Base-by-base conservation (phyloP, 495 filamentous ascomycete genomes). In the Aspergillus baeticus region DNA sequence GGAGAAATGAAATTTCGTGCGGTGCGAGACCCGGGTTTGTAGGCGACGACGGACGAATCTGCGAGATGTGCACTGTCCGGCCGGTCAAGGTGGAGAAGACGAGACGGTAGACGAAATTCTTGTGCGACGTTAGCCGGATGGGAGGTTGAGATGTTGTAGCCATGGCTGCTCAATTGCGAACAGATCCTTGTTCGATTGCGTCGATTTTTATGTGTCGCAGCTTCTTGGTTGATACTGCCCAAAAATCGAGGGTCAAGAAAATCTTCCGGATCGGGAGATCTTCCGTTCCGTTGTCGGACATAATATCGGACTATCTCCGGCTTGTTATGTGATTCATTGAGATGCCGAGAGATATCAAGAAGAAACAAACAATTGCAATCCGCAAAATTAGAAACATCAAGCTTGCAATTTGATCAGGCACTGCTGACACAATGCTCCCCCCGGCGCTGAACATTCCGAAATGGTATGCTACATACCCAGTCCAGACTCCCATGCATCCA, bases 1-100 rank as follows among this genome's bases (percentile, higher is more conserved):
- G 94, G 15, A 99, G 81, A 74, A 99, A 90, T 33, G 93, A 96
- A 65, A 97, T 85, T 76, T 99, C 95, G 76, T 95, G 88, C 44
- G 90, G 85, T 48, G 89, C 84, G 42, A 99, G 88, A 62, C 95
- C 95, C 6, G 94, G 91, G 60, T 87, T 82, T 14, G 88, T 91
- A 44, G 87, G 82, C 23, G 91, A 96, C 35, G 86, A 85, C 29
- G 90, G 79, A 55, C 95, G 90, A 74, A 99, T 98, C 69, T 92
- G 86, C 33, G 92, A 93, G 67, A 99, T 89, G 69, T 92, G 91
- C 34, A 99, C 73, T 6, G 93, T 85, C 21, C 86, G 84, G 57
- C 95, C 95, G 26, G 91, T 96, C 41, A 99, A 84, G 3, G 94
- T 97, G 21, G 93, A 80, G 49, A 99, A 88, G 17, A 96, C 84